phyloP scores from a whole-genome alignment of 73 alveolate genomes.

The Symbiodinium natans region DNA sequence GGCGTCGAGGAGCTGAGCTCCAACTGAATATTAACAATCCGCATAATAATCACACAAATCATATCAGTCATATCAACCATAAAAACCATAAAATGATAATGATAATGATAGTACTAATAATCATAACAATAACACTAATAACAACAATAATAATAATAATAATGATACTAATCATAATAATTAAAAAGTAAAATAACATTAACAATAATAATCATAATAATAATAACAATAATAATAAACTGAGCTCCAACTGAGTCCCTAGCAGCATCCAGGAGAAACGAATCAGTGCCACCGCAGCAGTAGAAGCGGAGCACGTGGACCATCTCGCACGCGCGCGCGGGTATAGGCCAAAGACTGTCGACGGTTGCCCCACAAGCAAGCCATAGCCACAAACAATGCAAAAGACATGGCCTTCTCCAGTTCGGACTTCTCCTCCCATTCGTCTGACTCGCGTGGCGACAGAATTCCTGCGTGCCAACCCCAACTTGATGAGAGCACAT shows the following conservation, averaged over 20 bases:
- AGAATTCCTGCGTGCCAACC: slow-evolving; percentile 13
- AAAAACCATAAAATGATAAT: no score
- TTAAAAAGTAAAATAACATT: no score
- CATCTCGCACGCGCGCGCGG: slow-evolving; percentile 10
- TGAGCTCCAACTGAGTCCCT: background rate
- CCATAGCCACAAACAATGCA: background rate
- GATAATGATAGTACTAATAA: no score
- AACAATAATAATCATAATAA: background rate
- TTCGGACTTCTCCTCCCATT: slow-evolving; percentile 70
- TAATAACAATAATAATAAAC: background rate
- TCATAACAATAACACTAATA: no score
- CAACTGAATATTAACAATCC: no score
- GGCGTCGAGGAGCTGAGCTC: no score
- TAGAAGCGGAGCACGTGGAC: slow-evolving; percentile 60
- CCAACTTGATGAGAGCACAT: background rate
- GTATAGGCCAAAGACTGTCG: background rate
- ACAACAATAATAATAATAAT: no score
- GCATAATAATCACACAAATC: no score
- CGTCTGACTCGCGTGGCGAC: slow-evolving; percentile 79
- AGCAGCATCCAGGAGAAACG: slow-evolving; percentile 77
- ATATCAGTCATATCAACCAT: no score
- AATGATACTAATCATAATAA: no score
- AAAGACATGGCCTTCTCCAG: slow-evolving; percentile 25
- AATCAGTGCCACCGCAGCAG: slow-evolving; percentile 64
- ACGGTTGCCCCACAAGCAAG: background rate